Conservation (phyloP, 2,329 filamentous ascomycete species). For the Fonsecaea monophora region DNA sequence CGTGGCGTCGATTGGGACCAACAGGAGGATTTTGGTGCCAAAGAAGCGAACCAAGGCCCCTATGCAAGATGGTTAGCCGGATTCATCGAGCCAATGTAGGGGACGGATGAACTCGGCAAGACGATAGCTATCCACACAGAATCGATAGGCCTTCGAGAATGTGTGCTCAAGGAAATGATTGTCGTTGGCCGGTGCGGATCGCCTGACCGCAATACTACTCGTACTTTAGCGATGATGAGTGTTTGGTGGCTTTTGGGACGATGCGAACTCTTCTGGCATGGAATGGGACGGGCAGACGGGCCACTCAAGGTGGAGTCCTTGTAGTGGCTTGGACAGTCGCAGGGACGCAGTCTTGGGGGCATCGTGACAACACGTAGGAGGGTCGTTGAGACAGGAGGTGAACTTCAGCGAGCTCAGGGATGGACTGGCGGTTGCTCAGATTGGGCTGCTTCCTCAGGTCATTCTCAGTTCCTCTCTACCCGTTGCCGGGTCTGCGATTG, state of each 20-base stretch:
- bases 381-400: not conserved
- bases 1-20: conserved; percentile 19
- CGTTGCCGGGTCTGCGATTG: not conserved
- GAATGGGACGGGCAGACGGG: conserved; percentile 17
- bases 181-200: conserved; percentile 23
- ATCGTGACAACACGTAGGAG: not conserved
- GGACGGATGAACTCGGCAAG: not conserved
- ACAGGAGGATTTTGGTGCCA: conserved; percentile 9
- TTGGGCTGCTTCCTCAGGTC: not conserved
- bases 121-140: not conserved
- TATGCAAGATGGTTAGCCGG: conserved; percentile 1
- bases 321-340: not conserved
- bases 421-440: not conserved
- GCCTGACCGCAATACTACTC: not conserved
- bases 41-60: conserved; percentile 10
- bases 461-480: not conserved
- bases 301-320: conserved; percentile 9
- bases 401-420: not conserved
- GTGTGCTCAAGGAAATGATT: conserved; percentile 23
- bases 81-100: conserved; percentile 1
- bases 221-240: not conserved
- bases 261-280: conserved; percentile 10
- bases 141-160: conserved; percentile 17
- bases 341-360: conserved; percentile 1
- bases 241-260: conserved; percentile 14